Base-by-base conservation (phyloP, 2,329 filamentous ascomycete species). In the Fusarium pseudoanthophilum region DNA sequence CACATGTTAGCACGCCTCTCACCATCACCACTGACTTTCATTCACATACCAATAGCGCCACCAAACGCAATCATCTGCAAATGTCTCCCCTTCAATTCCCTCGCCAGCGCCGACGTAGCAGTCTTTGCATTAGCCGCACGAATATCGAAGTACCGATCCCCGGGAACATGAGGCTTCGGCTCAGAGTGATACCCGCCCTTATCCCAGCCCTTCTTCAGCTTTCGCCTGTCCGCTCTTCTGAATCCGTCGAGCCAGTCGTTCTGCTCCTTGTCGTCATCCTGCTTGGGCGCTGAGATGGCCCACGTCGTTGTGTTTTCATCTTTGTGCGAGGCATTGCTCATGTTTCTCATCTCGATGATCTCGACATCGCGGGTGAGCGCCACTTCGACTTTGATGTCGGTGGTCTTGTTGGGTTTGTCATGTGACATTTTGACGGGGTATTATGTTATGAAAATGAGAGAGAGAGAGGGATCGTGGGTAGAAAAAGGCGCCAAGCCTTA, bases 31-130 rank as follows among this genome's bases (percentile, higher is more conserved):
- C 16, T 13, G 4, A 14, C 30, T 4, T 11, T 37, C 32, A 7
- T 34, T 51, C 4, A 72, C 81, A 20, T 83, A 90, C 93, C 93
- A 78, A 97, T 97, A 21, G 93, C 95, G 56, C 95, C 95, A 74
- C 95, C 95, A 75, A 98, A 97, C 16, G 95, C 95, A 86, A 98
- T 98, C 95, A 98, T 98, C 85, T 98, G 95, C 79, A 98, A 80
- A 85, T 98, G 95, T 56, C 95, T 87, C 15, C 91, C 91, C 83
- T 97, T 96, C 76, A 97, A 83, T 80, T 91, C 92, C 78, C 95
- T 88, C 61, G 93, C 90, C 60, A 98, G 85, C 14, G 92, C 90
- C 56, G 93, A 92, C 73, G 91, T 88, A 7, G 94, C 92, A 4
- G 94, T 95, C 79, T 95, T 92, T 71, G 93, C 84, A 78, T 94